Evolutionary conservation across 2,329 filamentous ascomycete species (phyloP), one percentile per base, ranked within the genome.

Genomic region (Ophiostoma sp.): DNA sequence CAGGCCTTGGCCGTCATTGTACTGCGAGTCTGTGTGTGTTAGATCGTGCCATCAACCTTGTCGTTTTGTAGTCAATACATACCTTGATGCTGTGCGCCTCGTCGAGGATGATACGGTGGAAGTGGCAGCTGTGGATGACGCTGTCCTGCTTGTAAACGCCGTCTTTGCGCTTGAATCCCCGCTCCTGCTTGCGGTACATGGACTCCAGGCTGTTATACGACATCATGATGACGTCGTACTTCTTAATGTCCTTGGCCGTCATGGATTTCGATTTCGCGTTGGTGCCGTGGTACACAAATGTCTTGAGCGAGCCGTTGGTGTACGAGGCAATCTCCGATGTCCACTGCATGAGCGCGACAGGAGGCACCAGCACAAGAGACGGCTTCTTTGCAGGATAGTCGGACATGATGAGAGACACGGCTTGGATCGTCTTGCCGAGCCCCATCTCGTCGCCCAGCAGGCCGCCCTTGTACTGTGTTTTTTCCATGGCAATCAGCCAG

Each of bases 361-460:
- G 94, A 0, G 94, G 94, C 0, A 97, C 93, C 44, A 97, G 85
- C 1, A 98, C 94, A 4, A 98, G 83, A 0, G 93, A 91, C 1
- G 95, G 94, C 69, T 90, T 82, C 74, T 90, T 90, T 31, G 89
- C 91, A 3, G 94, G 94, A 76, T 92, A 97, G 78, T 98, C 94
- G 0, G 94, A 97, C 95, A 98, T 98, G 79, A 99, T 93, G 64
- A 99, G 85, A 3, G 94, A 97, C 23, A 99, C 95, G 2, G 95
- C 94, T 79, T 99, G 95, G 68, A 99, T 98, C 0, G 95, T 99
- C 82, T 99, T 99, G 67, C 95, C 95, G 81, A 99, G 91, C 7
- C 95, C 95, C 95, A 99, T 99, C 80, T 99, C 95, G 75, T 99
- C 95, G 71, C 95, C 95, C 1, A 99, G 85, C 2, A 99, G 83